Conservation (phyloP, 83 land plant genomes). For the Thuja plicata region DNA sequence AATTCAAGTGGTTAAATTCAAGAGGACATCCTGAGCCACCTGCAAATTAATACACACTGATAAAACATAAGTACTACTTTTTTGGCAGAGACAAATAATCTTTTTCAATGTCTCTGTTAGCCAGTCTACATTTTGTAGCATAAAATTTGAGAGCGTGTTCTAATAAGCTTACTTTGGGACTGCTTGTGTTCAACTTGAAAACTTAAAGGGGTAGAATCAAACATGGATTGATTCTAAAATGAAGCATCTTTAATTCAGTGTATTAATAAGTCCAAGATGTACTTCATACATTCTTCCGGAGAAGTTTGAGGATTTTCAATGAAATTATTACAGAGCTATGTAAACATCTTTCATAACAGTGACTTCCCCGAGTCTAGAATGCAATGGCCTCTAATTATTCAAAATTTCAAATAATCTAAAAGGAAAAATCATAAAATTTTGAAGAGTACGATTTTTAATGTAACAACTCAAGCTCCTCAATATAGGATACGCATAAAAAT, state of each 20-base stretch:
- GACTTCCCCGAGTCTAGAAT: not conserved
- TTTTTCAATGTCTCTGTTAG: not conserved
- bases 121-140: not conserved
- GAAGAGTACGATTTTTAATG: not conserved
- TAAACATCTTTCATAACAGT: not conserved
- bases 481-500: not conserved
- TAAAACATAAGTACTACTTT: not conserved
- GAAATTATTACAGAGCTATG: not conserved
- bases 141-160: not conserved
- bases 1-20: constrained; percentile 59
- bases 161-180: not conserved
- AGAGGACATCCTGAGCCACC: constrained; percentile 66
- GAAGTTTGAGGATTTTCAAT: not conserved
- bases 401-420: not conserved
- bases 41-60: not conserved
- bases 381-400: not conserved
- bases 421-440: not conserved
- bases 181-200: not conserved
- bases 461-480: not conserved
- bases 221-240: not conserved
- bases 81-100: not conserved
- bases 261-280: not conserved
- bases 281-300: not conserved
- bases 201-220: not conserved
- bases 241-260: not conserved